phyloP scores from a whole-genome alignment of 805 yeast genomes.

The Schwanniomyces polymorphus region DNA sequence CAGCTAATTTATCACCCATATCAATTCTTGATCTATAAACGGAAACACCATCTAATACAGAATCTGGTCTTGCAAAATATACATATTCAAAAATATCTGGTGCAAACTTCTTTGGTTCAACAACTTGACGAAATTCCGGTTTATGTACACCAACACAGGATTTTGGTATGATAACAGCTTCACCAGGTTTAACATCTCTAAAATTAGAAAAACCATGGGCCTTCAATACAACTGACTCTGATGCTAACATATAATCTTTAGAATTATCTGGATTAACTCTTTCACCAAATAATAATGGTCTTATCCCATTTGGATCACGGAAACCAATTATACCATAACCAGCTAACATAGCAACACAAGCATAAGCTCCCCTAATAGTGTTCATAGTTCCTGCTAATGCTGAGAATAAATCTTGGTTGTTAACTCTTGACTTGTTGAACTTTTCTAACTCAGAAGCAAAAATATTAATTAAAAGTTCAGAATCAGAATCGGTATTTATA shows the following conservation, averaged over 20 bases:
- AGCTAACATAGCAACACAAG: conserved; percentile 91
- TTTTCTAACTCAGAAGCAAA: conserved; percentile 91
- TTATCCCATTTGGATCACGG: conserved; percentile 95
- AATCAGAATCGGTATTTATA: conserved; percentile 95
- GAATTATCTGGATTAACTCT: conserved; percentile 66
- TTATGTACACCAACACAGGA: conserved; percentile 44
- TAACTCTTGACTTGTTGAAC: conserved; percentile 90
- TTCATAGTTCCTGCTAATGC: conserved; percentile 84
- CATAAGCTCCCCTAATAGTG: conserved; percentile 92
- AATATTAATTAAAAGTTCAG: conserved; percentile 84
- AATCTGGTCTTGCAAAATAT: conserved; percentile 96
- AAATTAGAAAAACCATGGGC: conserved; percentile 84
- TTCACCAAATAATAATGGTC: conserved; percentile 88
- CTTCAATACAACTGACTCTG: conserved; percentile 91
- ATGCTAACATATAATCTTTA: conserved; percentile 89
- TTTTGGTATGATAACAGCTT: conserved; percentile 92
- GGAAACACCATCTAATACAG: conserved; percentile 93
- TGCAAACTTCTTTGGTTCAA: conserved; percentile 71
- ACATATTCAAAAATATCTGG: conserved; percentile 98
- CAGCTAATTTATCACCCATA: conserved; percentile 91
- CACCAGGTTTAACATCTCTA: conserved; percentile 90
- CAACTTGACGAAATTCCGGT: conserved; percentile 88
- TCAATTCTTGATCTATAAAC: conserved; percentile 89
- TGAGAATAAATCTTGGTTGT: conserved; percentile 81
- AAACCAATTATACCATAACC: conserved; percentile 95